Base-by-base conservation (phyloP, 306 rosid species). In the Spatholobus suberectus region DNA sequence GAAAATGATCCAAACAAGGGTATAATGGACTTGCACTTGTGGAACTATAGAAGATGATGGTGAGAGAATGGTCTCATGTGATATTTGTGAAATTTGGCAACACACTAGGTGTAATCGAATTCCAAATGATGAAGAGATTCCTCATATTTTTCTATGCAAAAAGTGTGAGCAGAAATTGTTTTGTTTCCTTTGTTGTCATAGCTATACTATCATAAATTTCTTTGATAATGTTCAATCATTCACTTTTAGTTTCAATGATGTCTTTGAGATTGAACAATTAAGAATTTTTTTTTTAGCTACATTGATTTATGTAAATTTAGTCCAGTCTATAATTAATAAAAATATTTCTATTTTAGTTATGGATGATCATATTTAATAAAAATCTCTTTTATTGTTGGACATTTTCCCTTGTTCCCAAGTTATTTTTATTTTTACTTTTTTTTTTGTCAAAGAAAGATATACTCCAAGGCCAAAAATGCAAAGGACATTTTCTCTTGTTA, bases 41-140 rank as follows among this genome's bases (percentile, higher is more conserved):
- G 99, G 98, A 46, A 89, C 96, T 1, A 89, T 81, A 57, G 98
- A 93, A 8, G 97, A 93, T 32, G 98, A 93, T 63, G 99, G 98
- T n/a, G 97, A 96, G 46, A 88, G 96, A 38, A 89, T 91, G 93
- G 86, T 96, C 0, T 73, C 84, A 0, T 95, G 98, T 83, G 99
- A 95, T 83, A 95, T 95, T 34, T 96, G 98, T 82, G 99, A 96
- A 54, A 90, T 73, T 70, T 77, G 88, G 94, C 94, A 96, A 74
- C 99, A 93, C 12, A 96, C 98, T 10, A 87, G 89, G 21, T 96
- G 97, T 79, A 91, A 89, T 87, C 70, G 92, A 6, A 89, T 95
- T 70, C 96, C 94, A 3, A 82, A 92, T 84, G 84, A 90, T 70
- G 90, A 90, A 77, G 83, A 90, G 75, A 76, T 87, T 73, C 98